Evolutionary conservation across 2,329 filamentous ascomycete genomes (phyloP).

Genomic region (Ilyonectria sp.): DNA sequence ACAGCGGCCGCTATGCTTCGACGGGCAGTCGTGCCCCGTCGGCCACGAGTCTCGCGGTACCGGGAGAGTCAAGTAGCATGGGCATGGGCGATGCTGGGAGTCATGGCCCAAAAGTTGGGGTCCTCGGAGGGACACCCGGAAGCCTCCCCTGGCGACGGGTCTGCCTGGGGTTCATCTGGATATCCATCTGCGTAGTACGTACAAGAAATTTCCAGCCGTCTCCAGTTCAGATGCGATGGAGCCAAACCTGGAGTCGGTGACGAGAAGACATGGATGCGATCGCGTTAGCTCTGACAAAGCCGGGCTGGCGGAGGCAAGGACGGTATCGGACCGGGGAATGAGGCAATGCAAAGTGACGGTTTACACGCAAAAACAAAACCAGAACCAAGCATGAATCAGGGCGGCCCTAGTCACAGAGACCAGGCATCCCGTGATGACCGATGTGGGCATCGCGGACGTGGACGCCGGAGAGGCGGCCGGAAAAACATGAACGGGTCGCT

Average conservation of each 20-base stretch:
- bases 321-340: conserved; percentile 3
- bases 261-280: conserved; percentile 24
- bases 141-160: conserved; percentile 3
- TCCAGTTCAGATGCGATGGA: conserved; percentile 13
- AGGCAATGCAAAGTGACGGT: neutral
- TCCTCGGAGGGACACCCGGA: conserved; percentile 17
- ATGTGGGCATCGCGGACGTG: conserved; percentile 17
- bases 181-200: neutral
- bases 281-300: conserved; percentile 25
- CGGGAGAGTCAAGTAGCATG: conserved; percentile 24
- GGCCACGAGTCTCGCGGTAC: conserved; percentile 37
- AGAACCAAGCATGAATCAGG: conserved; percentile 18
- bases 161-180: conserved; percentile 10
- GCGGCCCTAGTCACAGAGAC: conserved; percentile 21
- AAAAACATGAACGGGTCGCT: conserved; percentile 38
- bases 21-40: conserved; percentile 42
- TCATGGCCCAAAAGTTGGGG: conserved; percentile 19
- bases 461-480: conserved; percentile 26
- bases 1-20: conserved; percentile 43
- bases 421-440: conserved; percentile 30
- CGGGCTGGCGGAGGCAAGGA: neutral
- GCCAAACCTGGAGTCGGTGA: conserved; percentile 25
- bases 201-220: conserved; percentile 32
- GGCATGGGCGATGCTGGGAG: conserved; percentile 21
- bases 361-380: neutral